These are phyloP conservation scores for Hansenula lynferdii DNA, from an alignment of 1,139 yeast species.

Conservation along the genomic window DNA sequence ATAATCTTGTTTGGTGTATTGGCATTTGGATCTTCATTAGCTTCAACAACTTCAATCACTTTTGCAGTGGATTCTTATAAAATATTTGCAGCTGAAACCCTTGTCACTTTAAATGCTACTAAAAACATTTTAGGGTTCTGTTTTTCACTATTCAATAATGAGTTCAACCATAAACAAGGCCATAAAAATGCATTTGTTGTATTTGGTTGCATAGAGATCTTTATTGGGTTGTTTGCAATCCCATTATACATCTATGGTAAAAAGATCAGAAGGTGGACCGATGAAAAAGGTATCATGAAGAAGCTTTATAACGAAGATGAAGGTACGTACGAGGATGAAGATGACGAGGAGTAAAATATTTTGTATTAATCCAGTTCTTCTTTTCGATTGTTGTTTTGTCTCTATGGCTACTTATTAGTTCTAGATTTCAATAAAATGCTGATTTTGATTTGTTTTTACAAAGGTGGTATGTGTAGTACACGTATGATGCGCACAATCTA, in stretches of 20 bases:
- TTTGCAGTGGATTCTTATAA: conserved; percentile 56
- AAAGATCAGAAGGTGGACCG: conserved; percentile 45
- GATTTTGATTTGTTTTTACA: too few species aligned
- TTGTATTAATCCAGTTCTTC: too few species aligned
- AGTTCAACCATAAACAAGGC: conserved; percentile 39
- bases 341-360: neutral
- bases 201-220: conserved; percentile 49
- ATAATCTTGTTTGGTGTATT: conserved; percentile 50
- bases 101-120: conserved; percentile 50
- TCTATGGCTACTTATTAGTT: too few species aligned
- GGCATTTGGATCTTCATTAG: conserved; percentile 56
- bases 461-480: too few species aligned
- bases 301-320: conserved; percentile 23
- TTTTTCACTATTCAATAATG: conserved; percentile 53
- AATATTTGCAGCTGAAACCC: conserved; percentile 54
- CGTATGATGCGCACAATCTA: too few species aligned
- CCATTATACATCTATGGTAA: conserved; percentile 57
- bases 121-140: conserved; percentile 54
- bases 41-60: conserved; percentile 59
- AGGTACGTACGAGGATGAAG: neutral
- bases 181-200: conserved; percentile 43
- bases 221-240: conserved; percentile 44
- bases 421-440: too few species aligned
- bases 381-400: too few species aligned
- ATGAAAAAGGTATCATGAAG: conserved; percentile 34